Percentiles rank a stretch among this genome's conserved stretches.
Conservation (phyloP, 768 basidiomycete species). For the Phlegmacium glaucopus region DNA sequence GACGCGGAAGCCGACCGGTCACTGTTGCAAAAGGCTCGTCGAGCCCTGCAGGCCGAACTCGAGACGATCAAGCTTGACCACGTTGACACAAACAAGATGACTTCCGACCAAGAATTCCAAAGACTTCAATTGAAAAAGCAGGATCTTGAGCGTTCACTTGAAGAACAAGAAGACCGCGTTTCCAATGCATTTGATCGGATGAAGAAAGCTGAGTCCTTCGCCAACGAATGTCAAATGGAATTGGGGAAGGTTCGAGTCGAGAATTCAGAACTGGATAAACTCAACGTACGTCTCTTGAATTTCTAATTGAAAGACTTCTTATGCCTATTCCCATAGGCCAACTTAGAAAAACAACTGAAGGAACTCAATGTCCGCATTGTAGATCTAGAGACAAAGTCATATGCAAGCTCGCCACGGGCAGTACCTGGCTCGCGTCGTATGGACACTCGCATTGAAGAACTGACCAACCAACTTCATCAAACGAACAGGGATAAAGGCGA, state of each 20-base stretch:
- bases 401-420: slow-evolving; percentile 60
- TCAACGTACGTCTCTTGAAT: slow-evolving; percentile 51
- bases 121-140: slow-evolving; percentile 76
- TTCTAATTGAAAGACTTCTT: not conserved
- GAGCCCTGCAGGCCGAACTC: slow-evolving; percentile 75
- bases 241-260: slow-evolving; percentile 75
- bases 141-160: slow-evolving; percentile 72
- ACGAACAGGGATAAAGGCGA: slow-evolving; percentile 44
- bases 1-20: slow-evolving; percentile 82
- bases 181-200: slow-evolving; percentile 70
- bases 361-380: slow-evolving; percentile 81
- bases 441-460: slow-evolving; percentile 72
- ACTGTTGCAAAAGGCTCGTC: slow-evolving; percentile 77
- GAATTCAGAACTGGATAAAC: slow-evolving; percentile 75
- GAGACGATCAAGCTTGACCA: slow-evolving; percentile 78
- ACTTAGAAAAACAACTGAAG: slow-evolving; percentile 81
- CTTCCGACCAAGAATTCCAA: slow-evolving; percentile 73
- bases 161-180: slow-evolving; percentile 76
- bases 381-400: slow-evolving; percentile 70
- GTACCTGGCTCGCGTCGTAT: slow-evolving; percentile 53
- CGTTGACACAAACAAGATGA: slow-evolving; percentile 64
- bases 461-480: slow-evolving; percentile 56
- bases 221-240: slow-evolving; percentile 73
- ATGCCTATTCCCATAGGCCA: slow-evolving; percentile 47
- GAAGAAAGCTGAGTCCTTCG: slow-evolving; percentile 77